Evolutionary conservation across 2,329 filamentous ascomycete species (phyloP), one percentile per base, ranked within the genome.

Genomic region (Byssoonygena ceratinophila): DNA sequence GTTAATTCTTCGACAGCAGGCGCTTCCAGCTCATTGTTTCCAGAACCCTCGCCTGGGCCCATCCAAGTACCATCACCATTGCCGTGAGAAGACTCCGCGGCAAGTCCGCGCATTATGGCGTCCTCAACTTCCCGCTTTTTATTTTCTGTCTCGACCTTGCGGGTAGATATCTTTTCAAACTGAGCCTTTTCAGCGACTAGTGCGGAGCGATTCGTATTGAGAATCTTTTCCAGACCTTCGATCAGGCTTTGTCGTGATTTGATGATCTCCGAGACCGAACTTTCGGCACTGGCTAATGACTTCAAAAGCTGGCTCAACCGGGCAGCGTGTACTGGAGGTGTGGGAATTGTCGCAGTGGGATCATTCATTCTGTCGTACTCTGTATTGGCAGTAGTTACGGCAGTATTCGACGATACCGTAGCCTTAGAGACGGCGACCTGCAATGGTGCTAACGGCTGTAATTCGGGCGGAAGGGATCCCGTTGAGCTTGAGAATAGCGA

Each of bases 91-190:
- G 79, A 73, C 7, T 82, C 77, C 1, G 80, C 78, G 12, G 82
- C 81, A 20, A 95, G 77, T 7, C 87, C 87, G 48, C 85, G 81
- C 78, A 98, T 88, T 59, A 98, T 97, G 46, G 81, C 84, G 59
- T 91, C 81, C 68, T 98, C 92, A 6, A 98, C 89, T 45, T 92
- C 85, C 49, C 83, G 82, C 68, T 94, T 94, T 70, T 87, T 90
- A 16, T 76, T 73, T 60, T 96, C 90, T 14, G 89, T 87, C 52
- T 82, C 81, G 1, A 73, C 69, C 60, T 85, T 87, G 52, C 84
- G 82, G n/a, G 73, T 74, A 2, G 75, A 71, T 18, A 97, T 69
- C 14, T 85, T 78, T 5, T 75, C 66, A n/a, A 82, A 73, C 32
- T 84, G 76, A 3, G 75, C 70, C 61, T 88, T 81, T 54, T 98